Conservation (phyloP, 148 eudicot genomes). For the Vaccinium darrowii region DNA sequence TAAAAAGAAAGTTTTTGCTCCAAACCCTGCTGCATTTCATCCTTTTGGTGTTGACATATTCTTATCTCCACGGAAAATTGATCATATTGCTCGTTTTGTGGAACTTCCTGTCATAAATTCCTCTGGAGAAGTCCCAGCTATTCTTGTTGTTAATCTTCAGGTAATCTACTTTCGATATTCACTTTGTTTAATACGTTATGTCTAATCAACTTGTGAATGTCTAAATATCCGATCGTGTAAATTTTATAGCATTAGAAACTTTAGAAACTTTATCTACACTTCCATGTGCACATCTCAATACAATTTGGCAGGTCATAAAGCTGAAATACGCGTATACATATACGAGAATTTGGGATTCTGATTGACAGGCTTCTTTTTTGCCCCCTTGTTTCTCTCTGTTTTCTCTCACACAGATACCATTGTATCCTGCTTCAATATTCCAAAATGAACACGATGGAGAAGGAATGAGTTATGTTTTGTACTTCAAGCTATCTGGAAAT, state of each 20-base stretch:
- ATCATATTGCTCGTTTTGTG: constrained; percentile 83
- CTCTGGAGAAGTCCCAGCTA: constrained; percentile 61
- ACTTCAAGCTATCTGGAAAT: constrained; percentile 76
- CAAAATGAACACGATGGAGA: constrained; percentile 82
- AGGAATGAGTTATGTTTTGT: constrained; percentile 78
- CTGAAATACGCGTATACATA: background rate
- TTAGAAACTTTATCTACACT: background rate
- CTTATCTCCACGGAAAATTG: constrained; percentile 73
- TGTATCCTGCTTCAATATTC: constrained; percentile 78
- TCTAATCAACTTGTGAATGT: background rate
- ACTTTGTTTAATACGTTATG: background rate
- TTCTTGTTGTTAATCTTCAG: constrained; percentile 91
- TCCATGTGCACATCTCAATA: background rate
- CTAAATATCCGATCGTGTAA: background rate
- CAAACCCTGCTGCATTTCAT: constrained; percentile 63
- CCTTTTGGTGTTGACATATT: constrained; percentile 93
- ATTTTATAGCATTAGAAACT: background rate
- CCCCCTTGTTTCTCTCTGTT: background rate
- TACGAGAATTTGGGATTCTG: background rate
- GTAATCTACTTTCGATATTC: constrained; percentile 28
- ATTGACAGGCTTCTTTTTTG: background rate
- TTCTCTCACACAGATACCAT: constrained; percentile 52
- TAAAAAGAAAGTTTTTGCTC: constrained; percentile 79
- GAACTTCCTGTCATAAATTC: constrained; percentile 70
- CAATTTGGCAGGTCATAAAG: background rate